Conservation (phyloP, 768 basidiomycete genomes). For the Pleurotus ostreatus region DNA sequence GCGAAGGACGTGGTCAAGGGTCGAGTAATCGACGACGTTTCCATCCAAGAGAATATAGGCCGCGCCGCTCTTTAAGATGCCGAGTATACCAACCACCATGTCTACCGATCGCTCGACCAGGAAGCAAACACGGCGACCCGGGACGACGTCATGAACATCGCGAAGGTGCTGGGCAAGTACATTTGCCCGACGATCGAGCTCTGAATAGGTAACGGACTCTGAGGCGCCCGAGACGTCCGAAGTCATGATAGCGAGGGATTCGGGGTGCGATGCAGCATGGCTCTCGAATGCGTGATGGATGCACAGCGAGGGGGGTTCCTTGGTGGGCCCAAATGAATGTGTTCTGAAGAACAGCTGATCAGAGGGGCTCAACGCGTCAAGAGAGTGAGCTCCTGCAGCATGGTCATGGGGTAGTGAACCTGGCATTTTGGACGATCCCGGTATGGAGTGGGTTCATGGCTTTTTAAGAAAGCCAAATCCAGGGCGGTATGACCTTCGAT, state of each 20-base stretch:
- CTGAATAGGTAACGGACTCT: slow-evolving; percentile 21
- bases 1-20: slow-evolving; percentile 33
- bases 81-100: slow-evolving; percentile 40
- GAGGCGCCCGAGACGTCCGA: neutral
- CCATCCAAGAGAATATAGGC: slow-evolving; percentile 47
- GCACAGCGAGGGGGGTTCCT: neutral
- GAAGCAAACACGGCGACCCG: slow-evolving; percentile 40
- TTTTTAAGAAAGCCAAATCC: too few species aligned
- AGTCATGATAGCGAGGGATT: slow-evolving; percentile 21
- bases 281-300: slow-evolving; percentile 24
- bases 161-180: slow-evolving; percentile 32
- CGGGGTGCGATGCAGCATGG: slow-evolving; percentile 18
- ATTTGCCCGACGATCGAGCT: slow-evolving; percentile 26
- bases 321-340: neutral
- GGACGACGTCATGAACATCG: slow-evolving; percentile 27
- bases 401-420: too few species aligned
- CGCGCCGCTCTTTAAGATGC: slow-evolving; percentile 40
- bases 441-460: too few species aligned
- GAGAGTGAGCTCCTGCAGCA: neutral
- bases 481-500: too few species aligned
- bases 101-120: slow-evolving; percentile 38
- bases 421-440: too few species aligned
- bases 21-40: slow-evolving; percentile 39
- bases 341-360: neutral
- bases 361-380: neutral